Base-by-base conservation (phyloP, 2,329 filamentous ascomycete species). In the Fusarium hostae region DNA sequence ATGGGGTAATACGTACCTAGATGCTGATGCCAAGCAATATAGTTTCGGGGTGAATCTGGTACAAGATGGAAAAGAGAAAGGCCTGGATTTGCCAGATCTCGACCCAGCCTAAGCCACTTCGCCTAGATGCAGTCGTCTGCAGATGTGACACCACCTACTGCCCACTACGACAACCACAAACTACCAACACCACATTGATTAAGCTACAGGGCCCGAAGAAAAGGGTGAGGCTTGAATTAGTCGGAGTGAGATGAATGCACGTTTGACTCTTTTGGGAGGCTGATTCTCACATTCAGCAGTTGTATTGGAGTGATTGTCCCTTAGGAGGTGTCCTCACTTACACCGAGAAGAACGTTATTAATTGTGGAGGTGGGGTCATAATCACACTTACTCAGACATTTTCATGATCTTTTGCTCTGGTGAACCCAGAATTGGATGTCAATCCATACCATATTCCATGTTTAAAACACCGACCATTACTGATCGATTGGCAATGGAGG, bases 141-240 rank as follows among this genome's bases (percentile, higher is more conserved):
- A 75, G 34, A 64, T 44, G 72, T 75, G 74, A 68, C 72, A 76
- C 74, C 74, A 76, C 74, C 51, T 47, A 62, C 54, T 43, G 56
- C 51, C 61, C 55, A 47, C 51, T 63, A 41, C 32, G 26, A 37
- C 43, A 34, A 34, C n/a, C 20, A 32, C 51, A 28, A 51, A 59
- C 32, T 52, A 58, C 59, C 48, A 57, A 40, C 57, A 57, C 48
- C 35, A 34, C 52, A 47, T 59, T 58, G 20, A 28, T 50, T 50
- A 59, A 64, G 51, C 44, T 65, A 34, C 37, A 67, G 67, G 63
- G 55, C 56, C 54, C 63, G 50, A 51, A 50, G 39, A 24, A 39
- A 51, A 59, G 54, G 45, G 54, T 45, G 39, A 67, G 54, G 32
- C 60, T 56, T 54, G 52, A 40, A 12, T 45, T 56, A 30, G 35